Evolutionary conservation across 1,284 basidiomycete genomes (phyloP), one percentile per base, ranked within the genome.

Genomic region (Hemileccinum hortonii): DNA sequence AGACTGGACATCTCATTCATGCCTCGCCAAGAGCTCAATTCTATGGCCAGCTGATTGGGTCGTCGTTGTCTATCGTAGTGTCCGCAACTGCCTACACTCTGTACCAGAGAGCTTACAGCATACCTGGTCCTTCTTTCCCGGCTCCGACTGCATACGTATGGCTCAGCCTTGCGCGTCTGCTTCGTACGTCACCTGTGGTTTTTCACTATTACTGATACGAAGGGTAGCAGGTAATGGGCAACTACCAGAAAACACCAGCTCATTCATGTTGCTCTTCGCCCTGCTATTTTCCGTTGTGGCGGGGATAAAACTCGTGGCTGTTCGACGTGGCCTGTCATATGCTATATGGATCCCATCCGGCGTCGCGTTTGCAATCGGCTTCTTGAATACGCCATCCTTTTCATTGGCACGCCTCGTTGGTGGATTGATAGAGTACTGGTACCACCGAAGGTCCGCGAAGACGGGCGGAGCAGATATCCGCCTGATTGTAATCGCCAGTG

Each of bases 321-420:
- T 74, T 24, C 75, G 71, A 43, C 74, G 71, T 49, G 73, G 74
- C 33, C 63, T 73, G 43, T 73, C 73, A 56, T 81, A 80, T 62
- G 77, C 83, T 18, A 82, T 81, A 47, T 92, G 85, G 81, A 84
- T 97, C 37, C 94, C 94, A 2, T 94, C 92, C 0, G 94, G 94
- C 30, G 86, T 94, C 26, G 91, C 91, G 1, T 94, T 94, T 60
- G 88, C 89, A 8, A 90, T 91, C 58, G 89, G 94, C 0, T 96
- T 98, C 73, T 79, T 98, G 65, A 98, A 98, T 67, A 94, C 94
- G 2, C 95, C 96, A 5, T 92, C 91, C 8, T 98, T 98, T 74
- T 93, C 92, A 6, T 80, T 98, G 48, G 94, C 95, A 1, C 83
- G 95, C 44, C 77, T 98, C 26, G 79, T 97, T 44, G 96, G 96